A percentile compares a stretch with the other conserved stretches of the same genome.
phyloP scores from a whole-genome alignment of 2,329 filamentous ascomycete species.

The Trichophyton rubrum region DNA sequence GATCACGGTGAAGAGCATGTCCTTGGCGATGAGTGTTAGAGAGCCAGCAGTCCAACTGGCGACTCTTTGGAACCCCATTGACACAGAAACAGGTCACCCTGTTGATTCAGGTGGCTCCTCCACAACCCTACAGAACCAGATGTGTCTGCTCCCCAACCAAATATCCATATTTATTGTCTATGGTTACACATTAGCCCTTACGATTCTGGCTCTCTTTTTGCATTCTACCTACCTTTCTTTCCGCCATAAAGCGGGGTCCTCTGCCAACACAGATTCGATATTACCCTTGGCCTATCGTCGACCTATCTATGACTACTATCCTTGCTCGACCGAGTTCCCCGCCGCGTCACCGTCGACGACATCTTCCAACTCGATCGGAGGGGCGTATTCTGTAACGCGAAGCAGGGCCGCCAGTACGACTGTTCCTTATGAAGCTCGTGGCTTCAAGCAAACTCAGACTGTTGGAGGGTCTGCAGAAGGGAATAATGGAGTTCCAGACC shows the following conservation, averaged over 20 bases:
- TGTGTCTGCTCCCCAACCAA: constrained; percentile 85
- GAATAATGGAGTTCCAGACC: constrained; percentile 3
- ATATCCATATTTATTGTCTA: constrained; percentile 75
- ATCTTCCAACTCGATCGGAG: constrained; percentile 7
- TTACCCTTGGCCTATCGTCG: constrained; percentile 21
- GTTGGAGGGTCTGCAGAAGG: constrained; percentile 3
- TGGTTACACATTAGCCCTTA: constrained; percentile 46
- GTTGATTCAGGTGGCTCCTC: constrained; percentile 14
- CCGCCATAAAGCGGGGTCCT: constrained; percentile 13
- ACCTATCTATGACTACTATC: constrained; percentile 16
- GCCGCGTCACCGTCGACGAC: constrained; percentile 6
- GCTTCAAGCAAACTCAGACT: constrained; percentile 9
- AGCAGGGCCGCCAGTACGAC: background rate
- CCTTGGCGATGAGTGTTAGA: constrained; percentile 90
- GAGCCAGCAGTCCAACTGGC: constrained; percentile 77
- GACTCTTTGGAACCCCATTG: constrained; percentile 85
- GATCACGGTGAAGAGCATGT: constrained; percentile 90
- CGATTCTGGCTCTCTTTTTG: constrained; percentile 36
- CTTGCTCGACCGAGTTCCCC: constrained; percentile 14
- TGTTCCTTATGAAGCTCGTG: constrained; percentile 1
- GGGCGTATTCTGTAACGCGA: background rate
- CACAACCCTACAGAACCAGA: constrained; percentile 69
- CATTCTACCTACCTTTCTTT: constrained; percentile 30
- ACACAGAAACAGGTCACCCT: constrained; percentile 35
- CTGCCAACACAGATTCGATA: constrained; percentile 15